Base-by-base conservation (phyloP, 2,329 filamentous ascomycete species). In the Orbilia javanica region DNA sequence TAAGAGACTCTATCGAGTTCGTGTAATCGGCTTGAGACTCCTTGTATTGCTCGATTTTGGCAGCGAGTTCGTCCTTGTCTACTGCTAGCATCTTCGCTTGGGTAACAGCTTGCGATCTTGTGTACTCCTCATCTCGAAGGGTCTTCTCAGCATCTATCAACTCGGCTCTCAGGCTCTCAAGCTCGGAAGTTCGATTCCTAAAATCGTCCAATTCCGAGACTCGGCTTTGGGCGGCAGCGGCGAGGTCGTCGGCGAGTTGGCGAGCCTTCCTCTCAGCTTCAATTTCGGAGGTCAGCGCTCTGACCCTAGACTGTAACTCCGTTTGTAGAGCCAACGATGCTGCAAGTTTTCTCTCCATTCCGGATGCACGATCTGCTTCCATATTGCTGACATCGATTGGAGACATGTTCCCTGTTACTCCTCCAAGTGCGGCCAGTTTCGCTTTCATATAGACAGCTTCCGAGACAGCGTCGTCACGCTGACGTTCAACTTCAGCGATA, bases 391-490 rank as follows among this genome's bases (percentile, higher is more conserved):
- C 87, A 62, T 91, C 89, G 25, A 77, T 2, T 85, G 88, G 66
- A 84, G 83, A 80, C 70, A 89, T 88, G 13, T 84, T 87, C 46
- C 89, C 88, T 82, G 87, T 87, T 48, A 86, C 86, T 64, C 90
- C 88, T 42, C 88, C 90, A 2, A 84, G 82, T 6, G 94, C 94
- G 31, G 94, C 94, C 64, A 97, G 86, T 83, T 93, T 97, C 1
- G 96, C 94, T 83, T 96, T 97, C 36, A 94, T 93, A 84, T 98
- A 98, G 0, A 96, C 92, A 0, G 96, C 96, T 85, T 99, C 96
- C 81, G 91, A 92, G 67, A 99, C 91, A n/a, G 96, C 96, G 46
- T 92, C 90, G 84, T 99, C 96, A 63, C 96, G 89, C 85, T 99
- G 96, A 83, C 93, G 94, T 83, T 99, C 96, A 0, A 96, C 92